Evolutionary conservation across 495 filamentous ascomycete genomes (phyloP).

Genomic region (Glonium stellatum): DNA sequence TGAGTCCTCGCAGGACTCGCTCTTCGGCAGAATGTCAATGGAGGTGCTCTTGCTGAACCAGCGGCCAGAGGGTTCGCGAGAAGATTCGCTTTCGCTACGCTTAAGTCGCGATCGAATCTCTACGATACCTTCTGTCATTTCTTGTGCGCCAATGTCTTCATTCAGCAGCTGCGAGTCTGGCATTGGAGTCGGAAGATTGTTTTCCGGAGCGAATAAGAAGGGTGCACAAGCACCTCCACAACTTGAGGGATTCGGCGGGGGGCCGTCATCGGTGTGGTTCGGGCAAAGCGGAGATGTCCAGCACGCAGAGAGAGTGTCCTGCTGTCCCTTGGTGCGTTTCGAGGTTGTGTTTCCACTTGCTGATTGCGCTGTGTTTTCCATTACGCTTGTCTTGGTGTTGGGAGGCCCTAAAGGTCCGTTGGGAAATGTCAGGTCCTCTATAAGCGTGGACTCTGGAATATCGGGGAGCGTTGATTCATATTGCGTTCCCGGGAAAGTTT

Average conservation of each 20-base stretch:
- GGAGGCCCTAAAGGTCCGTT: constrained; percentile 12
- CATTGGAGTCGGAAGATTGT: constrained; percentile 15
- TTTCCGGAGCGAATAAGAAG: constrained; percentile 26
- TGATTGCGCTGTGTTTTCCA: background rate
- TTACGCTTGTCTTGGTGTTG: constrained; percentile 1
- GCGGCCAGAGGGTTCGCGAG: constrained; percentile 19
- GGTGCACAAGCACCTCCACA: constrained; percentile 28
- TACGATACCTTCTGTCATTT: constrained; percentile 22
- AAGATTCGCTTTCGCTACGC: constrained; percentile 25
- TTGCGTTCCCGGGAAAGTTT: constrained; percentile 20
- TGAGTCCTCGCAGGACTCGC: constrained; percentile 11
- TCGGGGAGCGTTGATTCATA: constrained; percentile 27
- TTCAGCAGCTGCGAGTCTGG: constrained; percentile 1
- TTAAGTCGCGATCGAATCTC: constrained; percentile 25
- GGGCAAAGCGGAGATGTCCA: constrained; percentile 32
- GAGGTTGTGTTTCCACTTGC: constrained; percentile 8
- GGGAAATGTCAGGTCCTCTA: constrained; percentile 27
- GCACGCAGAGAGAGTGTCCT: constrained; percentile 26
- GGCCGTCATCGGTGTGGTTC: constrained; percentile 26
- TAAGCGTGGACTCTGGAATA: constrained; percentile 19
- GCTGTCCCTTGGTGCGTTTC: constrained; percentile 19
- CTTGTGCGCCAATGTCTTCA: constrained; percentile 1
- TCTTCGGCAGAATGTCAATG: constrained; percentile 9
- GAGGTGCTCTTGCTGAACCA: constrained; percentile 13
- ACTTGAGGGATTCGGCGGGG: constrained; percentile 24